phyloP scores from a whole-genome alignment of 805 yeast genomes.

The Kuraishia floccosa region DNA sequence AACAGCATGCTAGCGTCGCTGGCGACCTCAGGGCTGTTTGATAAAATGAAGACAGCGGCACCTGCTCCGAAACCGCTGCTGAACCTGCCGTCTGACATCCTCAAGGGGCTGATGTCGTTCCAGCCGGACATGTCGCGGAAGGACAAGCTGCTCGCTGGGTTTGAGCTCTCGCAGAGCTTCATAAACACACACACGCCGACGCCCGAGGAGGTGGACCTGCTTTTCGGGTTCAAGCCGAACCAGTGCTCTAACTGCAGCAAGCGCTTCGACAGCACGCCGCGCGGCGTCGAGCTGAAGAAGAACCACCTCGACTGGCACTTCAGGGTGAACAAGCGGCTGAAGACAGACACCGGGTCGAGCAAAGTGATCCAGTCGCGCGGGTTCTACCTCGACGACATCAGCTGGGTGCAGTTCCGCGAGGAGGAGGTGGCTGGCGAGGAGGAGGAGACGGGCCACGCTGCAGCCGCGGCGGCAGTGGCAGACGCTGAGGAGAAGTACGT shows the following conservation, averaged over 20 bases:
- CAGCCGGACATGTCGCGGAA: neutral
- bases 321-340: conserved; percentile 72
- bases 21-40: conserved; percentile 3
- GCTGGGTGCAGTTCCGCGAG: conserved; percentile 70
- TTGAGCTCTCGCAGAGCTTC: conserved; percentile 12
- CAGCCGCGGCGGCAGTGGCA: conserved; percentile 11
- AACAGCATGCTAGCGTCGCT: conserved; percentile 1
- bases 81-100: conserved; percentile 2
- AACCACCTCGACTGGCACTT: conserved; percentile 94
- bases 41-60: neutral
- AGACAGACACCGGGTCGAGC: conserved; percentile 27
- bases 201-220: conserved; percentile 17
- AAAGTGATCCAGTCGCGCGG: conserved; percentile 59
- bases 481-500: conserved; percentile 38
- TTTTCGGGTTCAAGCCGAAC: conserved; percentile 53
- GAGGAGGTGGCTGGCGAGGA: conserved; percentile 37
- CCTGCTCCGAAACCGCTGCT: conserved; percentile 2
- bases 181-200: conserved; percentile 24
- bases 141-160: neutral
- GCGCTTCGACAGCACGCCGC: conserved; percentile 53
- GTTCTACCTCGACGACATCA: conserved; percentile 68
- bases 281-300: conserved; percentile 41
- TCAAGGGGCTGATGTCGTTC: conserved; percentile 2
- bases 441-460: conserved; percentile 3
- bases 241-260: conserved; percentile 90